Percentiles rank a stretch among this genome's conserved stretches.
Conservation (phyloP, 768 basidiomycete genomes). For the Russula vinacea region DNA sequence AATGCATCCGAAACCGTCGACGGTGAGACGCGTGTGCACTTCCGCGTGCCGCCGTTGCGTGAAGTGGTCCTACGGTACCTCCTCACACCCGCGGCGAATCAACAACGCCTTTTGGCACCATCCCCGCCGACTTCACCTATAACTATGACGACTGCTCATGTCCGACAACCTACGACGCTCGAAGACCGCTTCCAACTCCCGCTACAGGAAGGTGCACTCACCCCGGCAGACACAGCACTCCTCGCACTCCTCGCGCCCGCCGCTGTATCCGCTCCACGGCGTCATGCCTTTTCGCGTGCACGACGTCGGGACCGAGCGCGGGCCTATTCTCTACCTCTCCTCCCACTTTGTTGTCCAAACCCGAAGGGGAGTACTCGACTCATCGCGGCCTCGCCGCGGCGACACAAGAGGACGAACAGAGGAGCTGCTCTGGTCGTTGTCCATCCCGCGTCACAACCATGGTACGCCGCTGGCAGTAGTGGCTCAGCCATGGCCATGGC, state of each 20-base stretch:
- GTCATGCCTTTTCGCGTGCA: slow-evolving; percentile 23
- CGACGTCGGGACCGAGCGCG: slow-evolving; percentile 17
- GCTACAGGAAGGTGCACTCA: slow-evolving; percentile 21
- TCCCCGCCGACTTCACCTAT: neutral
- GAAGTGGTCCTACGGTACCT: slow-evolving; percentile 28
- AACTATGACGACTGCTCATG: neutral
- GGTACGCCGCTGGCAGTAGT: neutral
- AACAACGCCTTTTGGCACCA: neutral
- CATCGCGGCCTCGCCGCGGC: neutral
- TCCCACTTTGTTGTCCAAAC: neutral
- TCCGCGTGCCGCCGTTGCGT: slow-evolving; percentile 25
- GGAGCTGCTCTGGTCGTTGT: slow-evolving; percentile 24
- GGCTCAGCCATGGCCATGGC: slow-evolving; percentile 21
- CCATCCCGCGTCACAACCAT: slow-evolving; percentile 21
- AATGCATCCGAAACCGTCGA: neutral
- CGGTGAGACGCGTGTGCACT: slow-evolving; percentile 2
- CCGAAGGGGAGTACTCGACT: neutral
- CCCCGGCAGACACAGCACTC: slow-evolving; percentile 16
- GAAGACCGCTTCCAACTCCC: slow-evolving; percentile 24
- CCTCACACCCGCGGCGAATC: slow-evolving; percentile 17
- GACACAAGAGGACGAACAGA: neutral
- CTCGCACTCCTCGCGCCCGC: slow-evolving; percentile 20
- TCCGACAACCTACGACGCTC: slow-evolving; percentile 16
- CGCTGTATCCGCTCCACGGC: slow-evolving; percentile 19
- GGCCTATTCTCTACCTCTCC: slow-evolving; percentile 3